Conservation (phyloP, 441 rosid genomes). For the Croton setiger region DNA sequence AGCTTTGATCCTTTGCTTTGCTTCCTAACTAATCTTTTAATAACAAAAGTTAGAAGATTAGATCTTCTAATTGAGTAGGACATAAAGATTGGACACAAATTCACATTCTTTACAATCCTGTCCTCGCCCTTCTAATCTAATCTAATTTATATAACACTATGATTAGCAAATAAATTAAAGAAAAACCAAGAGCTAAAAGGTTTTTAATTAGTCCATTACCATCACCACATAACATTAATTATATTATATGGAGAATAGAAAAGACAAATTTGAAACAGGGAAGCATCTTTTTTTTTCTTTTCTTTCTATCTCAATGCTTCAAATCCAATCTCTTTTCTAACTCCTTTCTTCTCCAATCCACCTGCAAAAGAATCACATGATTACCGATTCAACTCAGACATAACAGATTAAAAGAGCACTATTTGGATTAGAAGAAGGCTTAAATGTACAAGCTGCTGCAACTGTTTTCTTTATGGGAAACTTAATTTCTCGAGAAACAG, state of each 20-base stretch:
- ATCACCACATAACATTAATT: conserved; percentile 2
- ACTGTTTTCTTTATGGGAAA: too few species aligned
- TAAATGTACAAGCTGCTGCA: too few species aligned
- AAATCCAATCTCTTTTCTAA: conserved; percentile 46
- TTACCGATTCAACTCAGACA: background rate
- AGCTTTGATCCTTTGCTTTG: background rate
- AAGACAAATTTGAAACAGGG: conserved; percentile 22
- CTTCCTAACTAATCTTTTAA: background rate
- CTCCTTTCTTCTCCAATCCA: conserved; percentile 40
- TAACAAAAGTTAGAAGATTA: background rate
- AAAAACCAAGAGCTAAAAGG: background rate
- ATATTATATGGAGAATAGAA: background rate
- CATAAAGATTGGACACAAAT: conserved; percentile 28
- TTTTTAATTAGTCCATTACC: background rate
- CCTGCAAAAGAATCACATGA: conserved; percentile 40
- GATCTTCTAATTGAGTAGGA: conserved; percentile 17
- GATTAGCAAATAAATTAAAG: background rate
- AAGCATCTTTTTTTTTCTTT: conserved; percentile 11
- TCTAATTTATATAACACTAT: conserved; percentile 12
- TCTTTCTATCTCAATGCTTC: conserved; percentile 40
- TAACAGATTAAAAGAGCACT: background rate
- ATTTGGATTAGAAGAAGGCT: too few species aligned
- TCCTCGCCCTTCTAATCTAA: conserved; percentile 19
- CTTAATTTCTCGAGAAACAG: background rate
- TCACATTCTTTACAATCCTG: conserved; percentile 22